phyloP scores from a whole-genome alignment of 2,329 filamentous ascomycete species.

The Exophiala bonariae region DNA sequence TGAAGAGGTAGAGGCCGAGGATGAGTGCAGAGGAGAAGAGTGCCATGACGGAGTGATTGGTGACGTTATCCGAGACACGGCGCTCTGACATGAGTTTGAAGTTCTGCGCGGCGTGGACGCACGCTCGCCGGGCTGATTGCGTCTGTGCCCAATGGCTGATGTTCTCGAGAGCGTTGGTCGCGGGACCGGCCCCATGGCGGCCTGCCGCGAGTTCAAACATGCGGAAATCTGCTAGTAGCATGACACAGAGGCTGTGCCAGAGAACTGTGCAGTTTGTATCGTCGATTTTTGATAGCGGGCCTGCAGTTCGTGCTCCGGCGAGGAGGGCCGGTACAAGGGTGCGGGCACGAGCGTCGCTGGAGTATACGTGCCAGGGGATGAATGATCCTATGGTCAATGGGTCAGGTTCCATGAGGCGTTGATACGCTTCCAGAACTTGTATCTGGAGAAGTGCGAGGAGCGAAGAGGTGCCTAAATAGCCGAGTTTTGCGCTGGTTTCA shows the following conservation, averaged over 20 bases:
- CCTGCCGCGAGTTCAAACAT: conserved; percentile 56
- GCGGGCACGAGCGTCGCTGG: conserved; percentile 48
- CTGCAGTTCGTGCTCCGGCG: conserved; percentile 15
- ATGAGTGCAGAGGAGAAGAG: conserved; percentile 54
- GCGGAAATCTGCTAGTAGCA: conserved; percentile 52
- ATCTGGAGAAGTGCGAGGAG: conserved; percentile 43
- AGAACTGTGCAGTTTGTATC: conserved; percentile 51
- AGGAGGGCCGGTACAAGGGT: conserved; percentile 20
- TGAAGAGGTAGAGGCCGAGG: conserved; percentile 54
- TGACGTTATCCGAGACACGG: conserved; percentile 53
- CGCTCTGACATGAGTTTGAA: conserved; percentile 53
- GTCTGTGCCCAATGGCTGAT: conserved; percentile 54
- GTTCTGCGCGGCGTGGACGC: conserved; percentile 54
- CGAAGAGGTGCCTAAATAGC: conserved; percentile 21
- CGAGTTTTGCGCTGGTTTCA: conserved; percentile 39
- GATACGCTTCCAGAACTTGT: conserved; percentile 44
- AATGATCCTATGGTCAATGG: conserved; percentile 40
- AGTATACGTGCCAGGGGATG: conserved; percentile 47
- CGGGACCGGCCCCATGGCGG: conserved; percentile 47
- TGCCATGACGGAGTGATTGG: conserved; percentile 51
- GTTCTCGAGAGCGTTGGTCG: conserved; percentile 50
- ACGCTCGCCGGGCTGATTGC: conserved; percentile 49
- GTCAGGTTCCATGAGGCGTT: conserved; percentile 39
- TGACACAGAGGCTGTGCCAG: conserved; percentile 56
- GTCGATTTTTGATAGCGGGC: conserved; percentile 19